A percentile compares a stretch with the other conserved stretches of the same genome.
These are phyloP conservation scores for Apiospora rasikravindrae DNA, from an alignment of 2,329 filamentous ascomycete species.

Conservation along the genomic window DNA sequence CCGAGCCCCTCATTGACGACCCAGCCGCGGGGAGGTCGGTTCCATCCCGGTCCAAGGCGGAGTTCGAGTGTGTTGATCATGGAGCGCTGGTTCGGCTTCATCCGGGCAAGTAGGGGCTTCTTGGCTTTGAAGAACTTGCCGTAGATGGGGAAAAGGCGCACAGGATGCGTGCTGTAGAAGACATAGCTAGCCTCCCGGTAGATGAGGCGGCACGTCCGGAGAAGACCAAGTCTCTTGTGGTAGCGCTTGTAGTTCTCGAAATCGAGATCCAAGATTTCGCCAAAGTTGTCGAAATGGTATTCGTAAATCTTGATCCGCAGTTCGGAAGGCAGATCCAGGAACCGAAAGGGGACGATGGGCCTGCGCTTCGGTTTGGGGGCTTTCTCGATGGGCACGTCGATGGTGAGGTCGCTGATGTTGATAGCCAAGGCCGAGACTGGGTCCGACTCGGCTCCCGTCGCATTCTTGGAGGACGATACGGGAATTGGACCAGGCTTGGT, in stretches of 20 bases:
- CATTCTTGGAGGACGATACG: conserved; percentile 44
- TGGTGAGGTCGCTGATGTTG: conserved; percentile 49
- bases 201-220: conserved; percentile 65
- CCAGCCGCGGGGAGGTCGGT: conserved; percentile 72
- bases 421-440: conserved; percentile 45
- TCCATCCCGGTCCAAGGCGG: conserved; percentile 76
- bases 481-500: conserved; percentile 32
- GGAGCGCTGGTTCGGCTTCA: conserved; percentile 64
- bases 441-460: conserved; percentile 45
- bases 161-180: conserved; percentile 67
- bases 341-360: conserved; percentile 58
- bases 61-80: conserved; percentile 70
- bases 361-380: conserved; percentile 39
- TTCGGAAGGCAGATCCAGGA: conserved; percentile 72
- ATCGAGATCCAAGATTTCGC: conserved; percentile 68
- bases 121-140: conserved; percentile 75
- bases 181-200: conserved; percentile 67
- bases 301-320: conserved; percentile 73
- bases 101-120: conserved; percentile 70
- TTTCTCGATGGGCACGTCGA: conserved; percentile 40
- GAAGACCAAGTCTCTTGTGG: conserved; percentile 62
- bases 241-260: conserved; percentile 68
- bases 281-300: conserved; percentile 61
- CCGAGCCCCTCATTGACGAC: conserved; percentile 69
- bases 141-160: conserved; percentile 71